A percentile compares a stretch with the other conserved stretches of the same genome.
These are phyloP conservation scores for Meyerozyma smithsonii DNA, from an alignment of 1,139 yeast species.

Conservation along the genomic window DNA sequence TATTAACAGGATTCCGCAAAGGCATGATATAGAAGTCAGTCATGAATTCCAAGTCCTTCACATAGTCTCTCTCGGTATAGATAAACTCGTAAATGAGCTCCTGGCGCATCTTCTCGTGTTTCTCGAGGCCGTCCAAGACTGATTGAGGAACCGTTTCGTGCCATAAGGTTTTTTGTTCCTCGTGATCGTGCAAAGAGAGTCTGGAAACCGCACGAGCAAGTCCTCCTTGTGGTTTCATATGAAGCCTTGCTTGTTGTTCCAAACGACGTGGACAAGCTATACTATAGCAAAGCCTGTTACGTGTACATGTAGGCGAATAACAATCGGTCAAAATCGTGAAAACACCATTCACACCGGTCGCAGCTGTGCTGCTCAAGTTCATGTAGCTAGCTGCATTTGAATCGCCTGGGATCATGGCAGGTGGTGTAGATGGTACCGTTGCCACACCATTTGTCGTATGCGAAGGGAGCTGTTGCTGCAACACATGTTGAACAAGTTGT, in stretches of 20 bases:
- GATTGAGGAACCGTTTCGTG: slow-evolving; percentile 86
- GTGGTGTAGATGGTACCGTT: slow-evolving; percentile 11
- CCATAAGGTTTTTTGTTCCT: slow-evolving; percentile 88
- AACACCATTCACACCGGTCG: slow-evolving; percentile 72
- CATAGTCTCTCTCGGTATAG: slow-evolving; percentile 91
- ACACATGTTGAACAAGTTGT: slow-evolving; percentile 12
- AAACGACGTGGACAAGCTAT: slow-evolving; percentile 96
- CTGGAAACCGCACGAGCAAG: slow-evolving; percentile 78
- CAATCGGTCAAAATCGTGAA: slow-evolving; percentile 91
- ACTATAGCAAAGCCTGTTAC: slow-evolving; percentile 84
- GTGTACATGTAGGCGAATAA: slow-evolving; percentile 92
- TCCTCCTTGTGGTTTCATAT: slow-evolving; percentile 86
- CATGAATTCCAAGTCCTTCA: slow-evolving; percentile 87
- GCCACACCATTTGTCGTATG: slow-evolving; percentile 9
- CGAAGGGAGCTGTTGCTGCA: slow-evolving; percentile 19
- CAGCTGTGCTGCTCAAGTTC: slow-evolving; percentile 10
- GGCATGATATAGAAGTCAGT: slow-evolving; percentile 95
- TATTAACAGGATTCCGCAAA: slow-evolving; percentile 64
- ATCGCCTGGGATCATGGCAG: slow-evolving; percentile 8
- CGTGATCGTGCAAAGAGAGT: slow-evolving; percentile 70
- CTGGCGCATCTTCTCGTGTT: slow-evolving; percentile 86
- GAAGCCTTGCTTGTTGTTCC: slow-evolving; percentile 91
- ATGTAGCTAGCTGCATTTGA: slow-evolving; percentile 5
- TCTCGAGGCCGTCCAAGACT: slow-evolving; percentile 73
- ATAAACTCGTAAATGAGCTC: slow-evolving; percentile 93